A percentile compares a stretch with the other conserved stretches of the same genome.
Evolutionary conservation across 768 basidiomycete species (phyloP).

Genomic region (Postia placenta): DNA sequence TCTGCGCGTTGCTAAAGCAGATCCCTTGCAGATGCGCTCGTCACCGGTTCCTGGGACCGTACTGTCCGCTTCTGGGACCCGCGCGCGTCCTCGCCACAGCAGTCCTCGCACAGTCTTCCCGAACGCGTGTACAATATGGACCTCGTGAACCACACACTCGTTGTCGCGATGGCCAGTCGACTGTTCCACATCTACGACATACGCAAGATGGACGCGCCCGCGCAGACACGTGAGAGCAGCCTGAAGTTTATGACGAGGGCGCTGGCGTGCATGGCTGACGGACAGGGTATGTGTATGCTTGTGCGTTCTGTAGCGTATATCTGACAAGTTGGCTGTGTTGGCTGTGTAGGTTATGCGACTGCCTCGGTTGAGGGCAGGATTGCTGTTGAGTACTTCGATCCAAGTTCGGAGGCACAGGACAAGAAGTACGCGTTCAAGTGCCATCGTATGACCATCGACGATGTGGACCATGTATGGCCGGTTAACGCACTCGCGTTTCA

Average conservation of each 20-base stretch:
- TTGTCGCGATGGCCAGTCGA: slow-evolving; percentile 90
- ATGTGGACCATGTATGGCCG: slow-evolving; percentile 94
- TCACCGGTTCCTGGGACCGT: slow-evolving; percentile 92
- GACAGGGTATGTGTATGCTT: slow-evolving; percentile 83
- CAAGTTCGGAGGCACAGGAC: slow-evolving; percentile 70
- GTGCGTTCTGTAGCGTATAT: no score
- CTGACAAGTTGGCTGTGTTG: no score
- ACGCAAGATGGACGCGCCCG: slow-evolving; percentile 66
- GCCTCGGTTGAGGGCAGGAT: slow-evolving; percentile 95
- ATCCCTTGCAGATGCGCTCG: slow-evolving; percentile 48
- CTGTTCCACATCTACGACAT: slow-evolving; percentile 88
- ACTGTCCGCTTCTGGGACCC: slow-evolving; percentile 87
- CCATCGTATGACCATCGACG: slow-evolving; percentile 84
- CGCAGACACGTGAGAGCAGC: slow-evolving; percentile 84
- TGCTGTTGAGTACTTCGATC: slow-evolving; percentile 95
- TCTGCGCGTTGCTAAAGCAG: not conserved
- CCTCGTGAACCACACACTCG: slow-evolving; percentile 68
- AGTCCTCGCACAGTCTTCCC: slow-evolving; percentile 60
- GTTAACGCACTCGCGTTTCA: slow-evolving; percentile 96
- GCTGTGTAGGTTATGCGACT: slow-evolving; percentile 68
- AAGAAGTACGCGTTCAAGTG: slow-evolving; percentile 96
- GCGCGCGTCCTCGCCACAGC: slow-evolving; percentile 49
- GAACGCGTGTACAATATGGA: slow-evolving; percentile 87
- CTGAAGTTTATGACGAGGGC: slow-evolving; percentile 93
- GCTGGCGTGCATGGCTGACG: slow-evolving; percentile 88